Evolutionary conservation across 768 basidiomycete species (phyloP), one percentile per base, ranked within the genome.

Genomic region (Mycena sanguinolenta): DNA sequence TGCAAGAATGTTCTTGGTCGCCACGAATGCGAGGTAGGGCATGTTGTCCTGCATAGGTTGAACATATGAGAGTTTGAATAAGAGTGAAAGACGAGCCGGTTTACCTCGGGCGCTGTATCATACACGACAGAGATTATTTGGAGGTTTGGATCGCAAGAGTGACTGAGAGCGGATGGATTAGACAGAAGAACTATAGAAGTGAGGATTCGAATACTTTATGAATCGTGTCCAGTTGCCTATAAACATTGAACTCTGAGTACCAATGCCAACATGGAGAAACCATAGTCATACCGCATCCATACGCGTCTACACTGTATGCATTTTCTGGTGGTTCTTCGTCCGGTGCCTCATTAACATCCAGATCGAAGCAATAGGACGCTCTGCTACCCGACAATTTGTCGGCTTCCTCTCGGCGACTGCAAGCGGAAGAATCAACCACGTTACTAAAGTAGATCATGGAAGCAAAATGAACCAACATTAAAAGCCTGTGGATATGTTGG

Each of bases 191-290:
- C 14, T 34, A 65, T 38, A 16, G 4, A n/a, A n/a, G 17, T 36
- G 36, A 39, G 39, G n/a, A n/a, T n/a, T n/a, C 32, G 10, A 34
- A 30, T 14, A 77, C 89, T 67, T 93, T 36, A 93, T 82, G 69
- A 93, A 93, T 5, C 91, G 85, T 10, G 91, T 90, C 92, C 92
- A 93, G 73, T 93, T 93, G 9, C 92, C 92, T 92, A 69, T 32
- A 19, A 63, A 28, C 28, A 58, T 58, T 53, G 42, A 44, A 19
- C 36, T 5, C 27, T 52, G 73, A 63, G 75, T 52, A 10, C 32
- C 38, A 32, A 10, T 46, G 58, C 19, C 14, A 58, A 21, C 30
- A 25, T 30, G 10, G n/a, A 13, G n/a, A 58, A 3, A 14, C 7
- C 7, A 32, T 28, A 17, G 42, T 67, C 88, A 52, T 61, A 90